phyloP scores from a whole-genome alignment of 768 basidiomycete genomes.

The Lentinula lateritia region DNA sequence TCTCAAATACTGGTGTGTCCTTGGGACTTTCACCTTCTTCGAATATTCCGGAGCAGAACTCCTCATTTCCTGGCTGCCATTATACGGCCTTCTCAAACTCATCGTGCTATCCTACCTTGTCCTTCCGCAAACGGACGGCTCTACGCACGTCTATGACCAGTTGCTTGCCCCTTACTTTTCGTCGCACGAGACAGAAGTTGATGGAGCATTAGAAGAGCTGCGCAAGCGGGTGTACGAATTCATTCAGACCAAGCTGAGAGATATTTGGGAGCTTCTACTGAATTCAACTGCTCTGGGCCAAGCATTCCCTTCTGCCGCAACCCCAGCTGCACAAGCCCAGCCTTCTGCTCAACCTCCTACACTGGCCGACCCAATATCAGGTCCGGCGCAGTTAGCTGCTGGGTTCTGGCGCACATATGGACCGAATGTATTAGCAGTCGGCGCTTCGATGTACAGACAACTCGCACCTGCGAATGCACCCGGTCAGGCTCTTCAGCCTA shows the following conservation, averaged over 20 bases:
- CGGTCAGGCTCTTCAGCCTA: background rate
- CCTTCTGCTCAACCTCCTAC: constrained; percentile 28
- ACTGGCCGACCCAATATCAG: constrained; percentile 48
- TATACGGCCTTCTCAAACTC: constrained; percentile 81
- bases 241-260: constrained; percentile 56
- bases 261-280: constrained; percentile 58
- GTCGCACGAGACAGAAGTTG: constrained; percentile 80
- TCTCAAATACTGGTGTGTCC: constrained; percentile 97
- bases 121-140: constrained; percentile 84
- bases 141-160: constrained; percentile 75
- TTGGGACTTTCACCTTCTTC: constrained; percentile 73
- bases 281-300: constrained; percentile 40
- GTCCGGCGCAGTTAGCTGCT: constrained; percentile 59
- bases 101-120: constrained; percentile 85
- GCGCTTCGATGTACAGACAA: constrained; percentile 57
- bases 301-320: constrained; percentile 15
- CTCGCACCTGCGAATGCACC: constrained; percentile 36
- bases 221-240: constrained; percentile 56
- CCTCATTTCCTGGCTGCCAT: constrained; percentile 86
- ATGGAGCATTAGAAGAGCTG: constrained; percentile 65
- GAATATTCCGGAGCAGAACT: constrained; percentile 76
- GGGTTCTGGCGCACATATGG: constrained; percentile 79
- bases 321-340: constrained; percentile 1
- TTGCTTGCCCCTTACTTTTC: constrained; percentile 83
- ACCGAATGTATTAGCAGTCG: constrained; percentile 62